These are phyloP conservation scores for Suhomyces tanzawaensis DNA, from an alignment of 805 yeast species.

Conservation along the genomic window DNA sequence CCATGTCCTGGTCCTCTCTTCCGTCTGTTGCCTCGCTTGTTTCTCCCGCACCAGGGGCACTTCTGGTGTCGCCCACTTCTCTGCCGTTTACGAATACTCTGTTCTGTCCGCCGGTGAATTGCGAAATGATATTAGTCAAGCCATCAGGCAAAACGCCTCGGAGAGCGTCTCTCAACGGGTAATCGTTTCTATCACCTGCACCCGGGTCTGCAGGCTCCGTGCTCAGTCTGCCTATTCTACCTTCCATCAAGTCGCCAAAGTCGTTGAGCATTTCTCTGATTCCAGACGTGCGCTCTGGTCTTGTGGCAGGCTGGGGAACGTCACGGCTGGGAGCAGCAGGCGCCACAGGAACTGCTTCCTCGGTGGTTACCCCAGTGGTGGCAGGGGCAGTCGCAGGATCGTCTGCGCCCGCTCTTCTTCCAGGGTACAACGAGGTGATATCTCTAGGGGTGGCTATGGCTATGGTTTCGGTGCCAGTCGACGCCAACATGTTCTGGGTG, in stretches of 20 bases:
- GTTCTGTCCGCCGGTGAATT: constrained; percentile 6
- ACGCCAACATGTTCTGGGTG: constrained; percentile 29
- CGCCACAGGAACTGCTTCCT: no score
- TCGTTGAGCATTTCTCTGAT: constrained; percentile 21
- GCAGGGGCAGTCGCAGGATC: background rate
- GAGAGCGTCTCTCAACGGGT: constrained; percentile 6
- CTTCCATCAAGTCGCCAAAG: constrained; percentile 22
- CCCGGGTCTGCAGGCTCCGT: background rate
- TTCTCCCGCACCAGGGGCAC: background rate
- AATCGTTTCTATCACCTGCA: background rate
- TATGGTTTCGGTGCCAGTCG: background rate
- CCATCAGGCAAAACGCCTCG: constrained; percentile 14
- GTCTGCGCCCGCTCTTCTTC: background rate
- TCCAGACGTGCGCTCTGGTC: background rate
- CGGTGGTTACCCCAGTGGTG: background rate
- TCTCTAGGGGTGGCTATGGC: background rate
- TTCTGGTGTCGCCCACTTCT: background rate
- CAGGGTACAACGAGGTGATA: background rate
- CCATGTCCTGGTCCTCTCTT: constrained; percentile 2
- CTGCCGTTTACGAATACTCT: constrained; percentile 8
- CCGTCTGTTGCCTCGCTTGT: background rate
- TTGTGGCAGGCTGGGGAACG: background rate
- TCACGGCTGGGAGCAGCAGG: background rate
- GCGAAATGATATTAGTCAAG: constrained; percentile 10
- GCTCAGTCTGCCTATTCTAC: constrained; percentile 2